Base-by-base conservation (phyloP, 139 green algal species). In the Coelastrella sp. region DNA sequence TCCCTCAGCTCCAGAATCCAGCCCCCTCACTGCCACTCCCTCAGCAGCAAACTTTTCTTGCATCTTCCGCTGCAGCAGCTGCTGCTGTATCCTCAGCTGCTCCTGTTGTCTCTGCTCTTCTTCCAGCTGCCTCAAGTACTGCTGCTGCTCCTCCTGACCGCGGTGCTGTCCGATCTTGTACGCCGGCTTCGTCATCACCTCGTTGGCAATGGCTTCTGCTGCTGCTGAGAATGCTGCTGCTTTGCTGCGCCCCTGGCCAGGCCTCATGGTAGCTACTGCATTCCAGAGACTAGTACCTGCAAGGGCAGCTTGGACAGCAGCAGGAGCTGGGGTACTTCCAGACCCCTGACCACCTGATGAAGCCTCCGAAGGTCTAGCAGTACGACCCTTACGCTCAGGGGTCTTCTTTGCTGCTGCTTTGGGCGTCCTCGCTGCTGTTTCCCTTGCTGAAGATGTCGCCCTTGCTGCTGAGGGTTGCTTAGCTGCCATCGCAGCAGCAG, bases 51-150 rank as follows among this genome's bases (percentile, higher is more conserved):
- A 48, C 19, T 53, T 60, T 17, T 51, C 53, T 53, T 71, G 75
- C 75, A 71, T 41, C 23, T n/a, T 13, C 32, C 45, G 75, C 75
- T 82, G 75, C 35, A 82, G 51, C 53, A 69, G 45, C 53, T 82
- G 75, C 75, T 82, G 51, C 75, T 82, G 51, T 23, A 82, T 38
- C 53, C 66, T 27, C 35, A 38, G 23, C 37, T 82, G 75, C 75
- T 82, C 75, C 35, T 51, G 53, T 17, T 69, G 53, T 35, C 51
- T 34, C 53, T 34, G 40, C 51, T 71, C 25, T 2, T 82, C 75
- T n/a, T 71, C 51, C 6, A 69, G 23, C 53, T 57, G 4, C 11
- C 75, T 51, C 75, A 71, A 17, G 32, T 81, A 50, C 23, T 64
- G 50, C 53, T 82, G 51, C 75, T 72, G 75, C 53, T 59, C 3